Base-by-base conservation (phyloP, 768 basidiomycete species). In the Mycena metata region DNA sequence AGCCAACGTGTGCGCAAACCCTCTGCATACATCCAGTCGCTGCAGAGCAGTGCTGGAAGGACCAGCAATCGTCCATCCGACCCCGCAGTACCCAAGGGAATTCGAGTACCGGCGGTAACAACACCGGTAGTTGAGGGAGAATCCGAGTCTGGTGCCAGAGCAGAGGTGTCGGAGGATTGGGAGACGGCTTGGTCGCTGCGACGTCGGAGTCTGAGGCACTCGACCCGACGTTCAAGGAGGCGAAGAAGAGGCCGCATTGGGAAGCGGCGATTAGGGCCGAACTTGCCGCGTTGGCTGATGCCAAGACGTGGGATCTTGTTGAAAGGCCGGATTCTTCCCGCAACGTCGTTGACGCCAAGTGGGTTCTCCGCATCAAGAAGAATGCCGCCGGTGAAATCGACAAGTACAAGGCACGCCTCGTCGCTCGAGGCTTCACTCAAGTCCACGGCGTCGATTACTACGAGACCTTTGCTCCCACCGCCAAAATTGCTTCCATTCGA, bases 311-410 rank as follows among this genome's bases (percentile, higher is more conserved):
- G 79, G 61, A 70, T 2, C 21, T 79, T 1, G 76, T 77, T 2
- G 52, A 70, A 1, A 39, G 72, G 15, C 83, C 83, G 0, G 36
- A 16, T 6, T 52, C 61, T 0, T 73, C 63, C 10, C 59, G 47
- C 5, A 83, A 82, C 49, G 35, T 79, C 12, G 73, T 86, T 11
- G 60, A 50, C n/a, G 17, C n/a, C 60, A 77, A 78, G 13, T 85
- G 82, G 82, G 83, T 86, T 9, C 84, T 79, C 64, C 72, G 70
- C 17, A 59, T 76, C n/a, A 88, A 88, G 72, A 65, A 72, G 43
- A 79, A 83, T 55, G 71, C 73, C 0, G 60, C 69, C 2, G 83
- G n/a, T n/a, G n/a, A n/a, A n/a, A n/a, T n/a, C n/a, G n/a, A n/a
- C n/a, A n/a, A n/a, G n/a, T n/a, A n/a, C 56, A 57, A 57, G 23